phyloP scores from a whole-genome alignment of 2,329 filamentous ascomycete genomes.

The Hansfordia pulvinata region DNA sequence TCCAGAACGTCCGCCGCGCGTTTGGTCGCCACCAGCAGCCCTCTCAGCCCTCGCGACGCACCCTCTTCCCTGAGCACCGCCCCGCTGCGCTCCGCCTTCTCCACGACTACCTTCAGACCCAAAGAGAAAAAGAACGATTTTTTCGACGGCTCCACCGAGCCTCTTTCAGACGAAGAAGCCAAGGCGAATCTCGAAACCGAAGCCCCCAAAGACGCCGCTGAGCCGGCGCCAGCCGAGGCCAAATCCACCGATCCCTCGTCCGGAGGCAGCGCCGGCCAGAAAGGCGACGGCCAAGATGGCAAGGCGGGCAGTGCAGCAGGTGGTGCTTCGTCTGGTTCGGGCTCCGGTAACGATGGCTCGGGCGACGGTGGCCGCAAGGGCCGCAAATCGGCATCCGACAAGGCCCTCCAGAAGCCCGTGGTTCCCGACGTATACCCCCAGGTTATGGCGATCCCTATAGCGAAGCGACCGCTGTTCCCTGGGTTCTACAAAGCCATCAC shows the following conservation, averaged over 20 bases:
- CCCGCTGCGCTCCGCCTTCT: too few relatives aligned
- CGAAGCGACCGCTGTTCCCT: slow-evolving; percentile 84
- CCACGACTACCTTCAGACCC: slow-evolving; percentile 18
- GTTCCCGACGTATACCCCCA: slow-evolving; percentile 95
- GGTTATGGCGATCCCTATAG: slow-evolving; percentile 93
- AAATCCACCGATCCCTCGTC: slow-evolving; percentile 29
- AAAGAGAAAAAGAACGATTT: slow-evolving; percentile 33
- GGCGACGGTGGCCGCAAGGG: slow-evolving; percentile 58
- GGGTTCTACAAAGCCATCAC: slow-evolving; percentile 99
- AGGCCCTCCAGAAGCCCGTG: slow-evolving; percentile 70
- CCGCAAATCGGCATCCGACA: slow-evolving; percentile 53
- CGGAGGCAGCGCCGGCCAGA: slow-evolving; percentile 26
- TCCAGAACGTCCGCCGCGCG: slow-evolving; percentile 10
- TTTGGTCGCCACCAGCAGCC: slow-evolving; percentile 8
- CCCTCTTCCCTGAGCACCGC: slow-evolving; percentile 10
- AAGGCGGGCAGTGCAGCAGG: slow-evolving; percentile 47
- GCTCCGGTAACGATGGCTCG: slow-evolving; percentile 37
- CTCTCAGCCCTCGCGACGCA: slow-evolving; percentile 2
- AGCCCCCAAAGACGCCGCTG: slow-evolving; percentile 24
- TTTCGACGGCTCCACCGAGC: slow-evolving; percentile 34
- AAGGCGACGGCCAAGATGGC: slow-evolving; percentile 33
- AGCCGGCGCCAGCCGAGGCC: too few relatives aligned
- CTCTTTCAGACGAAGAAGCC: slow-evolving; percentile 37
- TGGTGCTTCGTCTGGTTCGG: slow-evolving; percentile 32
- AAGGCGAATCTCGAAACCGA: slow-evolving; percentile 35